Base-by-base conservation (phyloP, 2,329 filamentous ascomycete species). In the Trichoderma sp. region DNA sequence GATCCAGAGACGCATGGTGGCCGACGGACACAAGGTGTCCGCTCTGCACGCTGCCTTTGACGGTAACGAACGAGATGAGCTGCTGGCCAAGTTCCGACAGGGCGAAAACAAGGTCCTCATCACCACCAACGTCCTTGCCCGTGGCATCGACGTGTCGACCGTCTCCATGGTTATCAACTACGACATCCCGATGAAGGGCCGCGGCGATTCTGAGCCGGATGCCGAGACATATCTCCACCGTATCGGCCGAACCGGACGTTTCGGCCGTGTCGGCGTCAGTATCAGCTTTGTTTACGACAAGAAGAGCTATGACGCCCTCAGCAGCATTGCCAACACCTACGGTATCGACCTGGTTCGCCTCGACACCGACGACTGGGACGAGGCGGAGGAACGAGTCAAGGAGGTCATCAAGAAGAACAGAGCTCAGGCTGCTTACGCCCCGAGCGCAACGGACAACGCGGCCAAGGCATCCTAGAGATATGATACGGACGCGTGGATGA, bases 91-190 rank as follows among this genome's bases (percentile, higher is more conserved):
- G 65, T 99, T 99, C 85, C 89, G 95, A 66, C 85, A 81, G 51
- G 94, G 94, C 45, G 85, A 89, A 66, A 92, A 92, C 73, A 99
- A 99, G 81, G 95, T 99, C 9, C 88, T 99, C 68, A 97, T 99
- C 74, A 96, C 95, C 1, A 99, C 95, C 71, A 99, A 99, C 74
- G 93, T 99, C 44, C 85, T 99, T 66, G 91, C 95, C 9, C 93
- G 95, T 74, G 95, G 95, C 75, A 98, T 99, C 72, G 95, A 99
- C 74, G 86, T 88, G 81, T 98, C 75, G 78, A 96, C 80, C 30
- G 95, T 99, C 15, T 97, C 93, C 10, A 95, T 99, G 89, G 95
- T 99, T 62, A 93, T 99, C 82, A 99, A 99, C 82, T 99, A 99
- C 78, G 90, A 92, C 71, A 90, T 92, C 65, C 90, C 90, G 26